Evolutionary conservation across 2,329 filamentous ascomycete genomes (phyloP).

Genomic region (Colletotrichum orchidophilum): DNA sequence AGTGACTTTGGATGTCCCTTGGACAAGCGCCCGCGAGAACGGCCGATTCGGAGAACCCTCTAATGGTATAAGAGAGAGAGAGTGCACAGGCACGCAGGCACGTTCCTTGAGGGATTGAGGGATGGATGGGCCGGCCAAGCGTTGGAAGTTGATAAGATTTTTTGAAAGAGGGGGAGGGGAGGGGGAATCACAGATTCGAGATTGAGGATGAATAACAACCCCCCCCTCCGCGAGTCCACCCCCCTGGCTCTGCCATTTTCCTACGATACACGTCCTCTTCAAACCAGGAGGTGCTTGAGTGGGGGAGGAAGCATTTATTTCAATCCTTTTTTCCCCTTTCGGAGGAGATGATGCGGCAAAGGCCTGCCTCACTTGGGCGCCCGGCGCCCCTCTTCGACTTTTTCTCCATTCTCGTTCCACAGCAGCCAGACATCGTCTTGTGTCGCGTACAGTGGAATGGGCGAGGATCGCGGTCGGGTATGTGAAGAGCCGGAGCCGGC

Average conservation of each 20-base stretch:
- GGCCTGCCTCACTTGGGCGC: not conserved
- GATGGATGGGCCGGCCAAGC: not conserved
- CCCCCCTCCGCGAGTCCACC: not conserved
- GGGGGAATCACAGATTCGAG: not conserved
- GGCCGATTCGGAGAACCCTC: not conserved
- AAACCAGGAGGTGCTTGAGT: not conserved
- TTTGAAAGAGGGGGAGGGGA: not conserved
- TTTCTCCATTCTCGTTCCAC: conserved; percentile 18
- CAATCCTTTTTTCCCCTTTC: not conserved
- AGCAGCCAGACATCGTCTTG: conserved; percentile 18
- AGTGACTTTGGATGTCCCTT: not conserved
- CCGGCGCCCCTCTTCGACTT: not conserved
- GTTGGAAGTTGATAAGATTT: conserved; percentile 26
- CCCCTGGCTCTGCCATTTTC: not conserved
- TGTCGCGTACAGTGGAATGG: conserved; percentile 32
- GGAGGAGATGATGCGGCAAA: not conserved
- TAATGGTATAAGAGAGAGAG: not conserved
- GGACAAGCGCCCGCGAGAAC: not conserved
- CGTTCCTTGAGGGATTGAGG: not conserved
- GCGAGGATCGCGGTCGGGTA: conserved; percentile 16
- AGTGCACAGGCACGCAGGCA: not conserved
- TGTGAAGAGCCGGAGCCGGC: not conserved
- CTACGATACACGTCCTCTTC: not conserved
- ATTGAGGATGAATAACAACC: not conserved
- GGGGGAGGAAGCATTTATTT: not conserved